Percentiles rank a stretch among this genome's conserved stretches.
Conservation (phyloP, 2,329 filamentous ascomycete genomes). For the Neodidymelliopsis sp. region DNA sequence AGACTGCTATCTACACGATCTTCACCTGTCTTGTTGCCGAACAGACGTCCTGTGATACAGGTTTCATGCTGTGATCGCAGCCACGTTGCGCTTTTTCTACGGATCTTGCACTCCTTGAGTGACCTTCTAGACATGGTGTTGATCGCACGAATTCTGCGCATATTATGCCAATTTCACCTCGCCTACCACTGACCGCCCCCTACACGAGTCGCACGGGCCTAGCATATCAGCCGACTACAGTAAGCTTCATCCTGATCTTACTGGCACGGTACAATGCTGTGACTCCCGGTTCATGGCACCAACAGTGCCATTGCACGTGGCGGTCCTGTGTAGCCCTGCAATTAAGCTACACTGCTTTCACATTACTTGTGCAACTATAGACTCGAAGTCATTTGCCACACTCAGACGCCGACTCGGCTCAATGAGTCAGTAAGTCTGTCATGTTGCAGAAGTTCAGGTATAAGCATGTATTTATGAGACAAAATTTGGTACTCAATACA, state of each 20-base stretch:
- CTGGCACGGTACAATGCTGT: background rate
- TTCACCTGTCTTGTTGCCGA: background rate
- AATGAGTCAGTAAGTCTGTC: too few species aligned
- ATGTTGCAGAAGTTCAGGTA: too few species aligned
- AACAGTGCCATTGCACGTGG: constrained; percentile 21
- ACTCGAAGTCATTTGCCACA: too few species aligned
- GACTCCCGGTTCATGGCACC: background rate
- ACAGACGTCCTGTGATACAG: constrained; percentile 15
- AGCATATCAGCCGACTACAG: background rate
- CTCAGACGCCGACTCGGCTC: too few species aligned
- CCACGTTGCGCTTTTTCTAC: constrained; percentile 25
- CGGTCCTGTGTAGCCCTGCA: constrained; percentile 5
- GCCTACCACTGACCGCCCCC: too few species aligned
- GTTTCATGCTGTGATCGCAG: constrained; percentile 15
- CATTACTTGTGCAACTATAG: constrained; percentile 1
- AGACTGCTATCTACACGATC: background rate
- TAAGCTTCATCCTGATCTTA: background rate
- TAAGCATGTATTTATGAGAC: too few species aligned
- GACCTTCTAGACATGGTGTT: background rate
- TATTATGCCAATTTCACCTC: too few species aligned
- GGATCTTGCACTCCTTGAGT: background rate
- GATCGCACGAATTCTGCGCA: background rate
- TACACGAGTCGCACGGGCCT: background rate
- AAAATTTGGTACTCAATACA: too few species aligned
- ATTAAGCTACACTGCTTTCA: background rate